Conservation (phyloP, 208 protist species). For the Acanthamoeba lenticulata region DNA sequence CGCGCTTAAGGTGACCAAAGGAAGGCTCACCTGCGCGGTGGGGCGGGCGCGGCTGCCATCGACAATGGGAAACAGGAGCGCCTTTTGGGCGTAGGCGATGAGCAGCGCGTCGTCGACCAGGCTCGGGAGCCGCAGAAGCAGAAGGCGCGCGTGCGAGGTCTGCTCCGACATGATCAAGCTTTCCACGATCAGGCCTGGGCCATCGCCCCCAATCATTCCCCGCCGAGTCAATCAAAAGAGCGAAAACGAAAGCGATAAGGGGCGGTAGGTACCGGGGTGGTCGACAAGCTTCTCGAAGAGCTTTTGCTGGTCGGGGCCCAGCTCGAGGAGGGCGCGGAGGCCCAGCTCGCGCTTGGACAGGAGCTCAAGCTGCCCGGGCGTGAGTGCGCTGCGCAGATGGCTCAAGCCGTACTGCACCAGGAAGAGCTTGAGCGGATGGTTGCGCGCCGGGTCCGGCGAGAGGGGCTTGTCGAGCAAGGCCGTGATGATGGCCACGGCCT, state of each 20-base stretch:
- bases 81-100: slow-evolving; percentile 69
- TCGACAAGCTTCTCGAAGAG: slow-evolving; percentile 3
- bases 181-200: slow-evolving; percentile 70
- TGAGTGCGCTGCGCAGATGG: background rate
- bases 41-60: slow-evolving; percentile 34
- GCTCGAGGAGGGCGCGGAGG: background rate
- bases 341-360: slow-evolving; percentile 23
- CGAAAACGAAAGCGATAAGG: too few relatives aligned
- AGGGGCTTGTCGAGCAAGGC: background rate
- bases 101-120: slow-evolving; percentile 68
- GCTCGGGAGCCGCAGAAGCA: slow-evolving; percentile 65
- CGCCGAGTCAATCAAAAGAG: too few relatives aligned
- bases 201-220: too few relatives aligned
- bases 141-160: slow-evolving; percentile 57
- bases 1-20: too few relatives aligned
- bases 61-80: slow-evolving; percentile 69
- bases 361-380: background rate
- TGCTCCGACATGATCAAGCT: slow-evolving; percentile 78
- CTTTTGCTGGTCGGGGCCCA: background rate
- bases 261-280: background rate
- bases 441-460: background rate
- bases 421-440: background rate
- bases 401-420: background rate
- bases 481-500: background rate
- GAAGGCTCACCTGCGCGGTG: background rate